Evolutionary conservation across 345 rosid genomes (phyloP).

Genomic region (Ceriops tagal): DNA sequence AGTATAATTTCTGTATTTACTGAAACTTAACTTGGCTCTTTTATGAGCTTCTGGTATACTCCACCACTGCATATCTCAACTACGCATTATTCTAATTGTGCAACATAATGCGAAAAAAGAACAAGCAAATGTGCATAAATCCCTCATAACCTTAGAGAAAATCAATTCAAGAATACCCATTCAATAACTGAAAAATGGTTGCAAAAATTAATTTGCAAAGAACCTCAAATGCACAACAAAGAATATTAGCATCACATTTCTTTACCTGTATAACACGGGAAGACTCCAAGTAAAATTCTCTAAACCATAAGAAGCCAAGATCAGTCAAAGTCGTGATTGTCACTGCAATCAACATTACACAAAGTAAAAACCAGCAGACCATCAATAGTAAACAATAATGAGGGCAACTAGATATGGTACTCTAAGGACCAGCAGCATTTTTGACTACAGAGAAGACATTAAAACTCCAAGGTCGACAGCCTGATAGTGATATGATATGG

Average conservation of each 20-base stretch:
- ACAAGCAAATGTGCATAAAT: no score
- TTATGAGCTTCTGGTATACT: no score
- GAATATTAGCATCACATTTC: not conserved
- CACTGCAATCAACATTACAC: constrained; percentile 50
- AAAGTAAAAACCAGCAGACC: constrained; percentile 14
- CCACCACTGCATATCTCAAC: no score
- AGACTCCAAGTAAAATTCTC: constrained; percentile 99
- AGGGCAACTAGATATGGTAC: not conserved
- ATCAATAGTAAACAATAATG: not conserved
- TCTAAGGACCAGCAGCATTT: not conserved
- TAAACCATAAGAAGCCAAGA: constrained; percentile 97
- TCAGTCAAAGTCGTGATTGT: constrained; percentile 78
- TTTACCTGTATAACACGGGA: constrained; percentile 98
- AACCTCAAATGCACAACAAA: no score
- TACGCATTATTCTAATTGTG: no score
- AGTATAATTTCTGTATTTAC: no score
- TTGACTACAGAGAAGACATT: not conserved
- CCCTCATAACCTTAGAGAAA: no score
- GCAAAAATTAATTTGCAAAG: no score
- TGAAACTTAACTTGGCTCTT: no score
- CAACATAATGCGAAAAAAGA: no score
- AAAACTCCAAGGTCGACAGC: not conserved
- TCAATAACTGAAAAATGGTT: no score
- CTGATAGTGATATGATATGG: not conserved
- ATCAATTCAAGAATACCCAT: no score